Percentiles rank a stretch among this genome's conserved stretches.
Conservation (phyloP, 129 eudicot genomes). For the Deinandra increscens region DNA sequence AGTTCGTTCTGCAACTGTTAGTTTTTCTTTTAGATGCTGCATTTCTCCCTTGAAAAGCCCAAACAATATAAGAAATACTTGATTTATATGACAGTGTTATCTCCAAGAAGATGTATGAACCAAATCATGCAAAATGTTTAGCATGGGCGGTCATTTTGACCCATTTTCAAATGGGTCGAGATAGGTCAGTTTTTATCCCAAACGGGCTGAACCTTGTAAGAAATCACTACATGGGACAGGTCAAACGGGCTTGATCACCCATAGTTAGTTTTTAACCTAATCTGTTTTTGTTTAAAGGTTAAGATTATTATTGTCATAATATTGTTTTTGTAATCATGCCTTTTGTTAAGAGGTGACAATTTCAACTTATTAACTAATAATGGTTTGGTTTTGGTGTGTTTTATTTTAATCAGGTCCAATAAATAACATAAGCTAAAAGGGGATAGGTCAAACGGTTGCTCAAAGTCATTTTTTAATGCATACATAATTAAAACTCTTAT, state of each 20-base stretch:
- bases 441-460: neutral
- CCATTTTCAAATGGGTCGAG: neutral
- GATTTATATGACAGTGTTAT: neutral
- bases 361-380: no score
- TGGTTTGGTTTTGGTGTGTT: no score
- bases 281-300: neutral
- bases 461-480: no score
- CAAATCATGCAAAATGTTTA: neutral
- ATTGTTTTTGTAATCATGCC: neutral
- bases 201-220: neutral
- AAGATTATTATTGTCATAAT: neutral
- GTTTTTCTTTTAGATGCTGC: slow-evolving; percentile 87
- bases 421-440: neutral
- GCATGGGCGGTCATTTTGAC: neutral
- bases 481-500: no score
- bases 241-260: neutral
- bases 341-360: neutral
- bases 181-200: neutral
- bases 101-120: neutral
- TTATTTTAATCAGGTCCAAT: no score
- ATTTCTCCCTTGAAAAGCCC: slow-evolving; percentile 69
- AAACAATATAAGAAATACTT: neutral
- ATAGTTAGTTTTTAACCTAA: neutral
- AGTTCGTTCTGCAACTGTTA: slow-evolving; percentile 83
- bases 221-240: neutral